A percentile compares a stretch with the other conserved stretches of the same genome.
Evolutionary conservation across 2,329 filamentous ascomycete genomes (phyloP).

Genomic region (Ustulina deusta): DNA sequence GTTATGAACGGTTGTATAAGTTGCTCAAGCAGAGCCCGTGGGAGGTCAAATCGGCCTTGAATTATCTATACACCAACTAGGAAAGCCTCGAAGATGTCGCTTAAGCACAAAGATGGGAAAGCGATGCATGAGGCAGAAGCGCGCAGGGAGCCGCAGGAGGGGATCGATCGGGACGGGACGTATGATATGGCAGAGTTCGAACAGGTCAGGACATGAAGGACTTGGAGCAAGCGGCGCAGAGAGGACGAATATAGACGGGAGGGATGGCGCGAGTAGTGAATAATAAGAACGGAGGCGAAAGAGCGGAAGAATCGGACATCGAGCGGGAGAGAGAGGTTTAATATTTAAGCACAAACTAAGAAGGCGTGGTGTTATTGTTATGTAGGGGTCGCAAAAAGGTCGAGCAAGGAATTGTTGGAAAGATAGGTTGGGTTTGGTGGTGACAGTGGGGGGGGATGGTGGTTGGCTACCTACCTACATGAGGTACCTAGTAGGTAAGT

Average conservation of each 20-base stretch:
- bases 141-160: slow-evolving; percentile 28
- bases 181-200: slow-evolving; percentile 15
- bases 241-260: background rate
- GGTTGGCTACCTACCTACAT: too few relatives aligned
- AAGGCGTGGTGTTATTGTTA: slow-evolving; percentile 30
- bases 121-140: slow-evolving; percentile 39
- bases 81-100: slow-evolving; percentile 35
- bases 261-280: slow-evolving; percentile 4
- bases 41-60: slow-evolving; percentile 23
- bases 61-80: slow-evolving; percentile 28
- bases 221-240: slow-evolving; percentile 15
- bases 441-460: slow-evolving; percentile 31
- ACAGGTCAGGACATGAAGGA: slow-evolving; percentile 14
- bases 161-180: slow-evolving; percentile 15
- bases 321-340: slow-evolving; percentile 24
- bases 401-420: slow-evolving; percentile 37
- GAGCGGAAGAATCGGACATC: slow-evolving; percentile 17
- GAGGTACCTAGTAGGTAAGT: too few relatives aligned
- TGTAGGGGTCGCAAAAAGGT: slow-evolving; percentile 38
- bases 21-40: slow-evolving; percentile 24
- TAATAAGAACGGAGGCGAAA: slow-evolving; percentile 12
- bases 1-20: background rate
- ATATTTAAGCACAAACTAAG: slow-evolving; percentile 35
- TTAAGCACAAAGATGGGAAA: slow-evolving; percentile 30
- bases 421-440: slow-evolving; percentile 33